Percentiles rank a stretch among this genome's conserved stretches.
These are phyloP conservation scores for Leccinum longicurvipes DNA, from an alignment of 768 basidiomycete species.

Conservation along the genomic window DNA sequence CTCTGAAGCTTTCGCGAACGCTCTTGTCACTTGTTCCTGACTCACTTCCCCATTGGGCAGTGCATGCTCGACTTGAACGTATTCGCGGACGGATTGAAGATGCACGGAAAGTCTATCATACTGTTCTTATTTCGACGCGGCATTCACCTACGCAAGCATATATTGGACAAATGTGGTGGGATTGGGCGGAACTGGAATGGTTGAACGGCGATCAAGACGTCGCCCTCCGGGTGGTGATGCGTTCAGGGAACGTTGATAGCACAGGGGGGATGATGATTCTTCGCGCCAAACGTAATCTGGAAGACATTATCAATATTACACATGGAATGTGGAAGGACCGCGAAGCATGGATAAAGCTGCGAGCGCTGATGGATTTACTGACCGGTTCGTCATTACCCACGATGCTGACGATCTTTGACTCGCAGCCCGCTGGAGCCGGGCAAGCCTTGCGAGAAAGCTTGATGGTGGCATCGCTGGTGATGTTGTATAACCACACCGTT, in stretches of 20 bases:
- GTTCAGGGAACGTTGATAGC: slow-evolving; percentile 52
- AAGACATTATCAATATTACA: slow-evolving; percentile 41
- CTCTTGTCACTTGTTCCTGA: slow-evolving; percentile 55
- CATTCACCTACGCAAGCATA: slow-evolving; percentile 34
- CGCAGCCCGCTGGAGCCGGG: slow-evolving; percentile 19
- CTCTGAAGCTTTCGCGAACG: slow-evolving; percentile 63
- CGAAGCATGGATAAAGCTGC: slow-evolving; percentile 64
- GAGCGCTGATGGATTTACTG: slow-evolving; percentile 63
- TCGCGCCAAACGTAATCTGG: slow-evolving; percentile 60
- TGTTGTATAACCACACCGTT: slow-evolving; percentile 59
- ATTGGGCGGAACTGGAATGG: slow-evolving; percentile 88
- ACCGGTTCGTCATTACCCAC: slow-evolving; percentile 39
- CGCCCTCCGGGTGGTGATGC: slow-evolving; percentile 52
- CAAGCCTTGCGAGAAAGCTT: slow-evolving; percentile 45
- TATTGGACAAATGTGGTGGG: slow-evolving; percentile 63
- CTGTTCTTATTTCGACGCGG: slow-evolving; percentile 51
- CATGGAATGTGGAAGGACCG: slow-evolving; percentile 49
- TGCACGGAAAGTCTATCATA: slow-evolving; percentile 76
- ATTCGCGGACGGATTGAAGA: slow-evolving; percentile 61
- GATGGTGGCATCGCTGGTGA: slow-evolving; percentile 49
- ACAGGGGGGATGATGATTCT: slow-evolving; percentile 52
- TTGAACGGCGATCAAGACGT: slow-evolving; percentile 47
- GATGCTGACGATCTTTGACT: slow-evolving; percentile 40
- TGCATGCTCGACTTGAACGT: slow-evolving; percentile 72
- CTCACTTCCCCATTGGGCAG: slow-evolving; percentile 65